phyloP scores from a whole-genome alignment of 2,329 filamentous ascomycete genomes.

The Saccharata proteae region DNA sequence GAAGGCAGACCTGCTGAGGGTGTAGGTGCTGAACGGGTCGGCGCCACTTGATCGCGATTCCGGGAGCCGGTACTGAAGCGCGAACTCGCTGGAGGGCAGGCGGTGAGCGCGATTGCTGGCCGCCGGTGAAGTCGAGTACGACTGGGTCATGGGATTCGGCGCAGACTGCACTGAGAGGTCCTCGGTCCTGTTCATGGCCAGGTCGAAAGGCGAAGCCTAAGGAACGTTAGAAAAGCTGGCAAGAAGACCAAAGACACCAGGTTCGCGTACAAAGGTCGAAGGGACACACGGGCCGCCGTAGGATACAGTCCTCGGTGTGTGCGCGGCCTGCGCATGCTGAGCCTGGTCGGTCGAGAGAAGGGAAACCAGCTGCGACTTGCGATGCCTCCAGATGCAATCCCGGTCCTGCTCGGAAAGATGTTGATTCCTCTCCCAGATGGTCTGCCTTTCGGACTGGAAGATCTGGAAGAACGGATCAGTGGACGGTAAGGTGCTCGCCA shows the following conservation, averaged over 20 bases:
- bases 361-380: constrained; percentile 14
- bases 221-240: constrained; percentile 17
- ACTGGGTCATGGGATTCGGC: constrained; percentile 19
- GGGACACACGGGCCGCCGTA: constrained; percentile 13
- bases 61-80: constrained; percentile 1
- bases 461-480: constrained; percentile 13
- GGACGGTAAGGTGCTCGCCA: constrained; percentile 7
- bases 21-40: constrained; percentile 16
- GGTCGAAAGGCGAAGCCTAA: constrained; percentile 15
- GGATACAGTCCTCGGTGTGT: constrained; percentile 24
- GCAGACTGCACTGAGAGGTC: constrained; percentile 17
- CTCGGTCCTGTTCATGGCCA: constrained; percentile 18
- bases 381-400: constrained; percentile 22
- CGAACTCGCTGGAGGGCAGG: constrained; percentile 4
- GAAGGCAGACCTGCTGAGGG: constrained; percentile 16
- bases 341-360: constrained; percentile 11
- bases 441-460: constrained; percentile 23
- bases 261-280: constrained; percentile 20
- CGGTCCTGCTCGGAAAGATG: constrained; percentile 23
- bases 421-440: constrained; percentile 22
- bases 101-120: no score
- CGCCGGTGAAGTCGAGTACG: constrained; percentile 12
- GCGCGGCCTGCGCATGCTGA: constrained; percentile 15
- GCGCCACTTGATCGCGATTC: constrained; percentile 1
- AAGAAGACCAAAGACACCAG: constrained; percentile 15